Conservation (phyloP, 257 asterid species). For the Solanum chilense region DNA sequence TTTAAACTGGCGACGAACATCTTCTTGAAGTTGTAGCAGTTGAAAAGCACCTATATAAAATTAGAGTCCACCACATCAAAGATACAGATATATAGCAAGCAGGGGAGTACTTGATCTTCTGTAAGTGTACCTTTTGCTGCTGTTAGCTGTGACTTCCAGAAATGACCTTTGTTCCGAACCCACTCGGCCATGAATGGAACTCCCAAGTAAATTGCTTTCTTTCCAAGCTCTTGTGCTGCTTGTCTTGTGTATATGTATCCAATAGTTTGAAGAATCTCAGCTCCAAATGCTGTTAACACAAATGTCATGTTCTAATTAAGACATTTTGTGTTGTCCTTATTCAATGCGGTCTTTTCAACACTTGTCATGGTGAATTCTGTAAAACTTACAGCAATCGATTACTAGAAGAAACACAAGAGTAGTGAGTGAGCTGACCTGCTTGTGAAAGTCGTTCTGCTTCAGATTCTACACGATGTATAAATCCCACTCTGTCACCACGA, state of each 20-base stretch:
- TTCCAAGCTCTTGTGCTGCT: constrained; percentile 64
- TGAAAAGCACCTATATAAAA: constrained; percentile 70
- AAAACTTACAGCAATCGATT: not conserved
- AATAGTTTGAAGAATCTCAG: constrained; percentile 59
- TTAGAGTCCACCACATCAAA: not conserved
- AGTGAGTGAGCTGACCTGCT: constrained; percentile 32
- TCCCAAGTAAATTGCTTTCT: constrained; percentile 61
- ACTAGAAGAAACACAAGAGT: not conserved
- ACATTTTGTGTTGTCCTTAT: not conserved
- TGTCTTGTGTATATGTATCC: constrained; percentile 85
- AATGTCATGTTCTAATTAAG: not conserved
- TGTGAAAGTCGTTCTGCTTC: constrained; percentile 74
- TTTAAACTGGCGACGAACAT: constrained; percentile 48
- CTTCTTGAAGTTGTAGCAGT: constrained; percentile 91
- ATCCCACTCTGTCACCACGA: constrained; percentile 69
- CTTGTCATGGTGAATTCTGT: not conserved
- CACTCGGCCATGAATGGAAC: constrained; percentile 68
- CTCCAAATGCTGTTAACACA: constrained; percentile 51
- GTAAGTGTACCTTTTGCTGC: constrained; percentile 64
- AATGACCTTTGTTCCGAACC: constrained; percentile 82
- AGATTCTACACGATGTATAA: constrained; percentile 54
- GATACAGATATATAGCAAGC: not conserved
- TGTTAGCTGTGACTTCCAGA: constrained; percentile 76
- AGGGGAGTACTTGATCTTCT: not conserved
- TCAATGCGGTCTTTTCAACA: not conserved